Evolutionary conservation across 306 rosid species (phyloP).

Genomic region (Casuarina glauca): DNA sequence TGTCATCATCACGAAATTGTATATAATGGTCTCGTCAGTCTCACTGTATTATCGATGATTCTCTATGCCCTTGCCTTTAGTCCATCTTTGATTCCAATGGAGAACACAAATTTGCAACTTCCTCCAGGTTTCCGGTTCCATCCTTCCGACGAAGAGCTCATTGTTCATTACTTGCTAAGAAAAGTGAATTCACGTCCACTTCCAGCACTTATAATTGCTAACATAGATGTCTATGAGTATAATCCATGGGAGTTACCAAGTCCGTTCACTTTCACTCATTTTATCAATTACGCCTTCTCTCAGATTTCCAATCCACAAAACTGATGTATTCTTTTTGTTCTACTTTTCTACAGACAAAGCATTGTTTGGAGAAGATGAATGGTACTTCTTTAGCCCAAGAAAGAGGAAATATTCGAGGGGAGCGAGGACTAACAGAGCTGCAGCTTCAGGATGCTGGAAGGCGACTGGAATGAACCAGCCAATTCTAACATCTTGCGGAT

Average conservation of each 20-base stretch:
- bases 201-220: slow-evolving; percentile 67
- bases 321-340: not conserved
- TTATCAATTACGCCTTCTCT: slow-evolving; percentile 10
- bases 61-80: not conserved
- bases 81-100: slow-evolving; percentile 36
- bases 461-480: slow-evolving; percentile 73
- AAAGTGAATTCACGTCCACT: slow-evolving; percentile 61
- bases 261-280: slow-evolving; percentile 34
- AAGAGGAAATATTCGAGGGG: slow-evolving; percentile 69
- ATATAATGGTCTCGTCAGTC: slow-evolving; percentile 27
- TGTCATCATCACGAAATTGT: slow-evolving; percentile 47
- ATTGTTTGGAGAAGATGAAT: slow-evolving; percentile 68
- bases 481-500: slow-evolving; percentile 50
- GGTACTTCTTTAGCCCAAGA: slow-evolving; percentile 78
- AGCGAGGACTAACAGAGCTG: slow-evolving; percentile 67
- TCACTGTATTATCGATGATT: slow-evolving; percentile 29
- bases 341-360: slow-evolving; percentile 57
- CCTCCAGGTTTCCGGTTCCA: slow-evolving; percentile 89
- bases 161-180: slow-evolving; percentile 67
- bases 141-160: slow-evolving; percentile 86
- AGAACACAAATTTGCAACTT: slow-evolving; percentile 39
- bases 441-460: slow-evolving; percentile 74
- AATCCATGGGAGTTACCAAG: slow-evolving; percentile 90
- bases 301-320: slow-evolving; percentile 6
- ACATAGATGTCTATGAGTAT: slow-evolving; percentile 59